These are phyloP conservation scores for Talaromyces ruber DNA, from an alignment of 495 filamentous ascomycete species.

Conservation along the genomic window DNA sequence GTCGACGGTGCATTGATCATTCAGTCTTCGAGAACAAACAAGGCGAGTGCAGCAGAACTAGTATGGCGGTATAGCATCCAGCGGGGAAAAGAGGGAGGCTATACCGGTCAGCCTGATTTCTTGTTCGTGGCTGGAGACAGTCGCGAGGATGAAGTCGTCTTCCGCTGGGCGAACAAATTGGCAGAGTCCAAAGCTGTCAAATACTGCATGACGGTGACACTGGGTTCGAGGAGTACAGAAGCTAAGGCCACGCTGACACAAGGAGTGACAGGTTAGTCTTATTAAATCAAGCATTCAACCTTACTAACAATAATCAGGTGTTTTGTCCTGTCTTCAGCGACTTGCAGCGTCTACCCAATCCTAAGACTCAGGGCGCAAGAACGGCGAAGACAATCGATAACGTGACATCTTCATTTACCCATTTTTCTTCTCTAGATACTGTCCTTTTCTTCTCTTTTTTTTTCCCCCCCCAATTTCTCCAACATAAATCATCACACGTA, in stretches of 20 bases:
- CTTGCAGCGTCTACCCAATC: neutral
- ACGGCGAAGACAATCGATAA: neutral
- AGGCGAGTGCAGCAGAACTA: conserved; percentile 63
- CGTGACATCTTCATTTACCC: neutral
- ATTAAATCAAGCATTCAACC: neutral
- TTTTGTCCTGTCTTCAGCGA: conserved; percentile 7
- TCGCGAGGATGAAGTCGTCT: conserved; percentile 86
- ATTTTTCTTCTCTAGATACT: neutral
- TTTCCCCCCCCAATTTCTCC: neutral
- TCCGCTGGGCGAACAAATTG: conserved; percentile 83
- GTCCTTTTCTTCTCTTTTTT: neutral
- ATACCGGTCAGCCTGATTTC: conserved; percentile 55
- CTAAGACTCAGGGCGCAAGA: neutral
- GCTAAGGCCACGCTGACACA: conserved; percentile 77
- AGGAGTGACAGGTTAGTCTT: conserved; percentile 65
- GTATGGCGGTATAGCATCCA: conserved; percentile 55
- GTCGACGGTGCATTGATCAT: conserved; percentile 69
- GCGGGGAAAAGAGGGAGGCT: conserved; percentile 18
- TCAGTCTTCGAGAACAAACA: conserved; percentile 73
- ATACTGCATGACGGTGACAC: conserved; percentile 70
- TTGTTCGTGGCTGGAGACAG: conserved; percentile 80
- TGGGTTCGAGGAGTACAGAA: conserved; percentile 80
- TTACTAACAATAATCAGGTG: neutral
- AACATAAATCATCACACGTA: neutral
- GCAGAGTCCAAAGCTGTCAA: conserved; percentile 43